These are phyloP conservation scores for Neophaeococcomyces aloes DNA, from an alignment of 2,329 filamentous ascomycete species.

Conservation along the genomic window DNA sequence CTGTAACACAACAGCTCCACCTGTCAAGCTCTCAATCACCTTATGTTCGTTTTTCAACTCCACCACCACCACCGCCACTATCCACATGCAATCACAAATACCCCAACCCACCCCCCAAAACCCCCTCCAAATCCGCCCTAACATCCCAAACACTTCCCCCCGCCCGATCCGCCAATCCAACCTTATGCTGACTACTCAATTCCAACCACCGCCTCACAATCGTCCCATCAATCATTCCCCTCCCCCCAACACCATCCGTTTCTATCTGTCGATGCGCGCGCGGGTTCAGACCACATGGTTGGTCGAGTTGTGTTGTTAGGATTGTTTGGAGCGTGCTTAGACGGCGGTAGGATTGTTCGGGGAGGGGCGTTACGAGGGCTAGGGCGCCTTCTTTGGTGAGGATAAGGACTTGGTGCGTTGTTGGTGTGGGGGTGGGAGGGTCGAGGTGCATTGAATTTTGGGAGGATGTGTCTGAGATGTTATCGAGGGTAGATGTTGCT, in stretches of 20 bases:
- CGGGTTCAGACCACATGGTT: slow-evolving; percentile 71
- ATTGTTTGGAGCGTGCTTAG: slow-evolving; percentile 75
- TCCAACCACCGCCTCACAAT: slow-evolving; percentile 66
- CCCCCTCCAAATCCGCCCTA: slow-evolving; percentile 56
- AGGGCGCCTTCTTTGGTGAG: slow-evolving; percentile 67
- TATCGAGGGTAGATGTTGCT: slow-evolving; percentile 16
- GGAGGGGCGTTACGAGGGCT: slow-evolving; percentile 63
- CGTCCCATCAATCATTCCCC: slow-evolving; percentile 68
- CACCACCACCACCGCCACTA: no score
- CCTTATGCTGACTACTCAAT: slow-evolving; percentile 57
- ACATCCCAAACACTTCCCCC: slow-evolving; percentile 57
- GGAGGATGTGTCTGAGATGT: slow-evolving; percentile 27
- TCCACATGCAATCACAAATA: not conserved
- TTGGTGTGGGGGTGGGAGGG: not conserved
- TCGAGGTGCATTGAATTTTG: slow-evolving; percentile 25
- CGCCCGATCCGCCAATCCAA: slow-evolving; percentile 63
- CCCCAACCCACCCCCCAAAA: slow-evolving; percentile 53
- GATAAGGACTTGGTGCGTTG: slow-evolving; percentile 39
- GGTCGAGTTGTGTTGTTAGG: slow-evolving; percentile 58
- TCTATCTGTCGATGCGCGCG: slow-evolving; percentile 59
- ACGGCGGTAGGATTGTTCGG: slow-evolving; percentile 72
- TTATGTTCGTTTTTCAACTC: no score
- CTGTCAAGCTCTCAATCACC: no score
- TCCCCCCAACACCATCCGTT: slow-evolving; percentile 40
- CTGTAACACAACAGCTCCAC: no score